Base-by-base conservation (phyloP, 1,284 basidiomycete species). In the Leccinum fuscescens region DNA sequence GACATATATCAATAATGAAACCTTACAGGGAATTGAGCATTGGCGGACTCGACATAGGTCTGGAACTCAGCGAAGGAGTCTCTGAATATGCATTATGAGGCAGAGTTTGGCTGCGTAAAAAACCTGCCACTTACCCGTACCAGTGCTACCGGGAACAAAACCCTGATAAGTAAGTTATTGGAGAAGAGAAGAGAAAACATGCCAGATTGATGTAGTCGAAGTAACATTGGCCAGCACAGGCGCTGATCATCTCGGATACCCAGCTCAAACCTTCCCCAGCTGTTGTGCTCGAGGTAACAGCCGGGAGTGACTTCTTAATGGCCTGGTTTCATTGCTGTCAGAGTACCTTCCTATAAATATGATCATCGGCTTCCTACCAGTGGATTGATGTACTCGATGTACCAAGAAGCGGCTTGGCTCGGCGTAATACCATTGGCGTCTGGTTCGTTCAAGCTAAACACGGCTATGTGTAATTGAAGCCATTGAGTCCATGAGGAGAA, bases 391-490 rank as follows among this genome's bases (percentile, higher is more conserved):
- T 74, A 62, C 54, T 74, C 3, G 4, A 67, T 73, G 48, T 77
- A 78, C 76, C 77, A 77, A 29, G 66, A 61, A 31, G 76, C 76
- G 3, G 77, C 77, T 4, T 66, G 31, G 35, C 53, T 58, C 12
- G 76, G 66, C 14, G 37, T 31, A 56, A 73, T 75, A 1, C 65
- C 63, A 12, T 67, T 71, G 55, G 62, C 15, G 55, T 77, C 75
- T 6, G 75, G 77, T 57, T 77, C 75, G 44, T 77, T 77, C 63
- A 78, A 55, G 50, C 49, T 76, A 64, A 78, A 78, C 2, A 78
- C 68, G 14, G 74, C 74, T 77, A 48, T 6, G 29, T 2, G 27
- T 3, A 8, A 48, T 52, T 42, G 35, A 54, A 22, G 39, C 1
- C 2, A 11, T 15, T 50, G 15, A 52, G 60, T 42, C 6, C 6